Base-by-base conservation (phyloP, 2,329 filamentous ascomycete genomes). In the Fusarium sp. region DNA sequence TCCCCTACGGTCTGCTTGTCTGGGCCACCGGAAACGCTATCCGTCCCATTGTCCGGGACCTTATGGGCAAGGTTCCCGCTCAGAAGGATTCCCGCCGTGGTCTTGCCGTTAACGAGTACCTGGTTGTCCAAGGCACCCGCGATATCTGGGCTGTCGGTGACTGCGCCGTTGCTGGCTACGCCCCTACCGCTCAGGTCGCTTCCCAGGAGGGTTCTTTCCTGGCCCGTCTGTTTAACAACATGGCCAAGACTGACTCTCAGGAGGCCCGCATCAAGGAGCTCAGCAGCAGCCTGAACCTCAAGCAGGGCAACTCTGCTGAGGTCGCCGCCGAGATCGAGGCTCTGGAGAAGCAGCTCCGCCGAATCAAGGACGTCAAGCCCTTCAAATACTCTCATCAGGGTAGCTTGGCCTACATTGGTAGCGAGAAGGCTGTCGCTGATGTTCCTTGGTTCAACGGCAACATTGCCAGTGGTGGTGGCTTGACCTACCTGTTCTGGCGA, bases 311-410 rank as follows among this genome's bases (percentile, higher is more conserved):
- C 74, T 85, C 90, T n/a, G 89, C 93, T 54, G 89, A 90, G 76
- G 80, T 84, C 71, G 87, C 88, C 50, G 81, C 82, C 63, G 87
- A 97, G 81, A 97, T 99, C 77, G 93, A 96, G 81, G 84, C 88
- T 52, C 85, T 93, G 71, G 94, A 97, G 87, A 93, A 91, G 81
- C 89, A 96, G 78, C 86, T 98, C 73, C 89, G 93, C 68, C 89
- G 94, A 73, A 89, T 96, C 80, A 97, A 97, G 87, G 92, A 97
- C 79, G 90, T 97, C 80, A 96, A 96, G 78, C 96, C 96, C 52
- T 99, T 99, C 86, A 91, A 96, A 83, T 99, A 99, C 88, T 96
- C 93, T 37, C 96, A 99, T 85, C 94, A 99, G 84, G 96, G 96
- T 71, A 95, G 91, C 74, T 82, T 99, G 80, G 96, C 96, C 49